Base-by-base conservation (phyloP, 2,329 filamentous ascomycete species). In the Diaporthe vaccinii region DNA sequence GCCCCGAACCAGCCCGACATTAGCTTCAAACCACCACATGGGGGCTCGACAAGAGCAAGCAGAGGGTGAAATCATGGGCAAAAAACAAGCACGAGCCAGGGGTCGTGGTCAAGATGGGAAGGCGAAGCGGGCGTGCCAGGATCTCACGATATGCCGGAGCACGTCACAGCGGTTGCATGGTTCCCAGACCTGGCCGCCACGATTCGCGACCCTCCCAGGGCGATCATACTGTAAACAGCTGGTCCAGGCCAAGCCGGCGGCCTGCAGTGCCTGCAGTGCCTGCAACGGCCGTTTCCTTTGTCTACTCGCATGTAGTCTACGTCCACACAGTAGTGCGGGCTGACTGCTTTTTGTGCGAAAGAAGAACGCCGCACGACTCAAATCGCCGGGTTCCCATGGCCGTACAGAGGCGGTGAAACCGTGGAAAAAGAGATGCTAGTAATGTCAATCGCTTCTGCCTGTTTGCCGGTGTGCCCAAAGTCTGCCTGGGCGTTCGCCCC, bases 111-210 rank as follows among this genome's bases (percentile, higher is more conserved):
- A 12, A 15, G 53, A 55, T 12, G 39, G 57, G 57, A 39, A 36
- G 22, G 36, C n/a, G n/a, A 17, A 25, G 36, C 17, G 31, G n/a
- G 62, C 44, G 7, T 25, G 22, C 46, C 34, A 41, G 65, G 65
- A 69, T 55, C 65, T 55, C 65, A 69, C 65, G 65, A 69, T 69
- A 69, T 69, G 65, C 65, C 65, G 65, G 49, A 39, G 65, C 65
- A 69, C 49, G 65, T 69, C 65, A 69, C 65, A 69, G 65, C 49
- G 65, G 65, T 69, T 55, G 65, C 65, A 69, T 69, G 65, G 65
- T 69, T 69, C 65, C 65, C 49, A 69, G n/a, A 67, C 15, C 41
- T 25, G 49, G 65, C 49, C 34, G 49, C 34, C 34, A 39, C 65
- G 65, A 68, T 68, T 68, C 46, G 46, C 65, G 44, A 53, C 20